Evolutionary conservation across 352 stramenopile genomes (phyloP).

Genomic region (Phytophthora pistaciae): DNA sequence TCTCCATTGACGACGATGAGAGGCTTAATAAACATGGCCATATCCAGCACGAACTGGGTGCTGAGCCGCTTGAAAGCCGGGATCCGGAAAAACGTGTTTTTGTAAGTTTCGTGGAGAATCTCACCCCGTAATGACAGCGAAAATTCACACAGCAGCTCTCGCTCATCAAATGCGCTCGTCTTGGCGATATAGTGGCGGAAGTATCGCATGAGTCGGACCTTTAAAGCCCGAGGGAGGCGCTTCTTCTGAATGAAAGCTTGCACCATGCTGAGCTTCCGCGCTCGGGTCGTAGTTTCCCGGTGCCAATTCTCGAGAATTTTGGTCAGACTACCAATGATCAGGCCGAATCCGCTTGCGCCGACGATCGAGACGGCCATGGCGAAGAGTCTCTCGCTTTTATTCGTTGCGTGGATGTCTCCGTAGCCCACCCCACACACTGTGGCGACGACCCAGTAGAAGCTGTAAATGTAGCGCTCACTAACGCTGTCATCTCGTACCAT

Average conservation of each 20-base stretch:
- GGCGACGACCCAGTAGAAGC: constrained; percentile 87
- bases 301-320: constrained; percentile 88
- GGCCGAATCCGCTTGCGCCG: constrained; percentile 77
- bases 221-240: constrained; percentile 57
- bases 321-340: constrained; percentile 88
- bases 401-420: constrained; percentile 81
- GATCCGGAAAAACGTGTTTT: constrained; percentile 79
- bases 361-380: constrained; percentile 79
- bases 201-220: constrained; percentile 68
- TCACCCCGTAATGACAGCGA: constrained; percentile 79
- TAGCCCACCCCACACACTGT: constrained; percentile 87
- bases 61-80: constrained; percentile 75
- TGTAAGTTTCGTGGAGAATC: constrained; percentile 81
- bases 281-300: constrained; percentile 59
- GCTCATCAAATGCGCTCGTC: constrained; percentile 80
- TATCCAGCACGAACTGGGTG: constrained; percentile 84
- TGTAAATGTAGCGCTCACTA: constrained; percentile 73
- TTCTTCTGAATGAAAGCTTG: constrained; percentile 76
- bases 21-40: constrained; percentile 89
- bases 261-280: constrained; percentile 70
- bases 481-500: constrained; percentile 37
- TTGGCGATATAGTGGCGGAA: constrained; percentile 86
- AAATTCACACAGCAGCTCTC: constrained; percentile 79
- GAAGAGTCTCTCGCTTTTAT: constrained; percentile 74
- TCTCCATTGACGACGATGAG: constrained; percentile 76